These are phyloP conservation scores for Halophytophthora batemanensis DNA, from an alignment of 352 stramenopile genomes.

Conservation along the genomic window DNA sequence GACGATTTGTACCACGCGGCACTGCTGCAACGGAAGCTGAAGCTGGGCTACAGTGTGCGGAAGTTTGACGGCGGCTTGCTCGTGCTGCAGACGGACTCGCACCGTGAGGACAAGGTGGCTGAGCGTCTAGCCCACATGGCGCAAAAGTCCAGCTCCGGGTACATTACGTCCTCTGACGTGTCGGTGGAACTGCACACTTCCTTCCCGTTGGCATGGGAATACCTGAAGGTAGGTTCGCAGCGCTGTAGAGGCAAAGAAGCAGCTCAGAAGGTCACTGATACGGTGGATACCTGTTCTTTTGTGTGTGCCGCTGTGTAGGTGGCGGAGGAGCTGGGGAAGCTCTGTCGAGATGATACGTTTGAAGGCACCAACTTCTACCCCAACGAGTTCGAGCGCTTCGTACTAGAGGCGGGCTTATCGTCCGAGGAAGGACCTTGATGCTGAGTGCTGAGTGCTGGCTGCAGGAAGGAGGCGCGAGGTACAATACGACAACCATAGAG, in stretches of 20 bases:
- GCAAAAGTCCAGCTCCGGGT: constrained; percentile 62
- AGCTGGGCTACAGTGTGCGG: constrained; percentile 90
- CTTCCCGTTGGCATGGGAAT: constrained; percentile 93
- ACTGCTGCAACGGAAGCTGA: constrained; percentile 75
- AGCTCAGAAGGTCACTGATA: constrained; percentile 3
- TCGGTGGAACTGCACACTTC: constrained; percentile 92
- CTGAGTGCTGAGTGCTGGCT: neutral
- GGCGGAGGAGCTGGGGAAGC: constrained; percentile 89
- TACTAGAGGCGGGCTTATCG: constrained; percentile 15
- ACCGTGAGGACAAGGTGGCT: constrained; percentile 83
- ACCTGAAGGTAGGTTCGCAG: constrained; percentile 76
- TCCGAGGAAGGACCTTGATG: constrained; percentile 12
- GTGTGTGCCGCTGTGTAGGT: constrained; percentile 37
- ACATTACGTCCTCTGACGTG: constrained; percentile 90
- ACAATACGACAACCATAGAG: constrained; percentile 10
- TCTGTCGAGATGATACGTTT: constrained; percentile 96
- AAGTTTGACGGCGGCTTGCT: constrained; percentile 93
- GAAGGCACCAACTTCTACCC: constrained; percentile 95
- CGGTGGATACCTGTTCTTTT: constrained; percentile 5
- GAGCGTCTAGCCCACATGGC: constrained; percentile 75
- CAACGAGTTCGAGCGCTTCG: constrained; percentile 86
- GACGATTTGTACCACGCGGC: constrained; percentile 95
- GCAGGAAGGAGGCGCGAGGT: constrained; percentile 8
- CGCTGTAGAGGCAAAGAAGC: neutral
- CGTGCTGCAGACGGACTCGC: constrained; percentile 90